Evolutionary conservation across 2,329 filamentous ascomycete species (phyloP), one percentile per base, ranked within the genome.

Genomic region (Gaeumannomyces sp.): DNA sequence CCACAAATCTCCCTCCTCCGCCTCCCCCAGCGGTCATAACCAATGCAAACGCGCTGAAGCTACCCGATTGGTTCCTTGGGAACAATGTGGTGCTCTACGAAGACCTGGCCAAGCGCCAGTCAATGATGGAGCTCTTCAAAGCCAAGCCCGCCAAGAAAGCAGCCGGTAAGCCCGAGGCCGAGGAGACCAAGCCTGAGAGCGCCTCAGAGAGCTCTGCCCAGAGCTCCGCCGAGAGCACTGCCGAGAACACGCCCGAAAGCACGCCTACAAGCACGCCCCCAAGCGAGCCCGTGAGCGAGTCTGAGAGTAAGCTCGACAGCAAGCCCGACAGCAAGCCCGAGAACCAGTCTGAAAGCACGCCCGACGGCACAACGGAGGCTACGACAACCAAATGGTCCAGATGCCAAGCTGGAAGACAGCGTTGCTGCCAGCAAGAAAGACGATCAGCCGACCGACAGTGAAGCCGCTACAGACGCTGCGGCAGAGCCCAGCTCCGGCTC

Each of bases 21-120:
- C 38, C 38, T 19, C 60, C 45, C 25, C 60, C 60, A 27, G 60
- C 27, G n/a, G 19, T n/a, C 33, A 28, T 29, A 25, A 45, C 45
- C 25, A 28, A 28, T 4, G 25, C 38, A 13, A 61, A 61, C 16
- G 35, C 45, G 27, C 50, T 62, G 38, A 53, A 62, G 35, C 60
- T 62, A 2, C 60, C 60, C 22, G 60, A 50, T 6, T 62, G 60
- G 60, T 62, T 62, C 38, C 50, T 62, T 19, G 60, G 35, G 3
- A 50, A 29, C n/a, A 62, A 62, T 19, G 35, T 62, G 22, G 25
- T 53, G 19, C 45, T 53, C 45, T 53, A 3, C 22, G 45, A 53
- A 25, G 60, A 61, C 35, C 31, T 61, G 11, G 28, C 27, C 33
- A 61, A 61, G 33, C 33, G 45, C 31, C 60, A 16, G 27, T 61